Conservation (phyloP, 164 flowering plant species). For the Chimonanthus praecox region DNA sequence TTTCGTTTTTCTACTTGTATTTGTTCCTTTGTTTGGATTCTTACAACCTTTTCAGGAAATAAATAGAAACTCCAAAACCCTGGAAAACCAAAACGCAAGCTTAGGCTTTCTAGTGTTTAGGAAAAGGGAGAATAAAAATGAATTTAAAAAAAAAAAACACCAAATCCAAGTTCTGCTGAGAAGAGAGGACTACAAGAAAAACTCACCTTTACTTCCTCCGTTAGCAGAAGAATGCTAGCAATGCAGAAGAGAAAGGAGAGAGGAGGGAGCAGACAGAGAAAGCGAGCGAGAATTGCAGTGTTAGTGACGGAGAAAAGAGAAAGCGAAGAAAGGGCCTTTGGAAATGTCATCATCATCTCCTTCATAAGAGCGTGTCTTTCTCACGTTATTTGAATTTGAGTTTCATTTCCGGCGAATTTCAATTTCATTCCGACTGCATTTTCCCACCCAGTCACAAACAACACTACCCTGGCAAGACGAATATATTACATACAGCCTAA, state of each 20-base stretch:
- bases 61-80: not conserved
- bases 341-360: not conserved
- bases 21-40: not conserved
- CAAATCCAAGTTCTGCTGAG: too few relatives aligned
- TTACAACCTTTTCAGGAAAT: too few relatives aligned
- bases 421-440: conserved; percentile 26
- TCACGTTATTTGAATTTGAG: not conserved
- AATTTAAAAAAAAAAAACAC: too few relatives aligned
- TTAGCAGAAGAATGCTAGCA: not conserved
- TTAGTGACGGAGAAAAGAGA: not conserved
- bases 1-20: not conserved
- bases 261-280: too few relatives aligned
- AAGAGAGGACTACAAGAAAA: not conserved
- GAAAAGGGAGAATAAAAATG: too few relatives aligned
- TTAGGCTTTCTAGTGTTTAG: not conserved
- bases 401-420: conserved; percentile 12
- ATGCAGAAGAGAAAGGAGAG: not conserved
- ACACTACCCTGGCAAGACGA: too few relatives aligned
- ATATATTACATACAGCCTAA: too few relatives aligned
- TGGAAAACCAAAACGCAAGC: not conserved
- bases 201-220: not conserved
- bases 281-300: not conserved
- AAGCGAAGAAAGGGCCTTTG: not conserved
- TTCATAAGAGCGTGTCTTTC: not conserved
- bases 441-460: too few relatives aligned